These are phyloP conservation scores for Aegilops longissima DNA, from an alignment of 176 grass and related monocot species.

Conservation along the genomic window DNA sequence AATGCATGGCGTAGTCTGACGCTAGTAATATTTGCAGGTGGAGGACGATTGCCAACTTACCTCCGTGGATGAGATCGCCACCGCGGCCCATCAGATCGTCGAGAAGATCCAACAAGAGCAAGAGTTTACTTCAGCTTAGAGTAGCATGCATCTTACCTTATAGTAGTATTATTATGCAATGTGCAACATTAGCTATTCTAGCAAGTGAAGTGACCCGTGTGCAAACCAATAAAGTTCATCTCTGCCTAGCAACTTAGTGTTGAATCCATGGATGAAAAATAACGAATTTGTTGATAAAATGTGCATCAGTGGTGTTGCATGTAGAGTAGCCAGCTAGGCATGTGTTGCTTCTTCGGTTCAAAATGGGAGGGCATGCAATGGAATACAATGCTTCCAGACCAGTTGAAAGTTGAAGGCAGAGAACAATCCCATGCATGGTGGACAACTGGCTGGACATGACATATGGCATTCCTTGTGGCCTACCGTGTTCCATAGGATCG, in stretches of 20 bases:
- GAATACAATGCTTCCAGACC: neutral
- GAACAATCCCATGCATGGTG: slow-evolving; percentile 20
- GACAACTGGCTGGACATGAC: neutral
- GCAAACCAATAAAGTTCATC: slow-evolving; percentile 42
- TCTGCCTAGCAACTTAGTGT: neutral
- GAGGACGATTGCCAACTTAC: slow-evolving; percentile 71
- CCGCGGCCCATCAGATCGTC: slow-evolving; percentile 61
- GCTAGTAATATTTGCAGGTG: slow-evolving; percentile 40
- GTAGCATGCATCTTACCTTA: slow-evolving; percentile 14
- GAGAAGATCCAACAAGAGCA: slow-evolving; percentile 62
- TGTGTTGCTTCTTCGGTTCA: neutral
- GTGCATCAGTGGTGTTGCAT: neutral
- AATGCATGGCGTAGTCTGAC: no score
- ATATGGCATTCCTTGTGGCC: slow-evolving; percentile 39
- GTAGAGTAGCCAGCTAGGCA: neutral
- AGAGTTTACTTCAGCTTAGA: neutral
- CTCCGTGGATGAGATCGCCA: slow-evolving; percentile 78
- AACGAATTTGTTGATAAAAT: neutral
- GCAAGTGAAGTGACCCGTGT: slow-evolving; percentile 19
- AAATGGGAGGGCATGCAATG: neutral
- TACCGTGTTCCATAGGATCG: slow-evolving; percentile 41
- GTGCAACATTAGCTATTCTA: neutral
- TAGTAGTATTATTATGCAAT: neutral
- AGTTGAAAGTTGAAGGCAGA: neutral
- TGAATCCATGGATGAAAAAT: neutral